Evolutionary conservation across 495 filamentous ascomycete species (phyloP).

Genomic region (Xylaria cubensis): DNA sequence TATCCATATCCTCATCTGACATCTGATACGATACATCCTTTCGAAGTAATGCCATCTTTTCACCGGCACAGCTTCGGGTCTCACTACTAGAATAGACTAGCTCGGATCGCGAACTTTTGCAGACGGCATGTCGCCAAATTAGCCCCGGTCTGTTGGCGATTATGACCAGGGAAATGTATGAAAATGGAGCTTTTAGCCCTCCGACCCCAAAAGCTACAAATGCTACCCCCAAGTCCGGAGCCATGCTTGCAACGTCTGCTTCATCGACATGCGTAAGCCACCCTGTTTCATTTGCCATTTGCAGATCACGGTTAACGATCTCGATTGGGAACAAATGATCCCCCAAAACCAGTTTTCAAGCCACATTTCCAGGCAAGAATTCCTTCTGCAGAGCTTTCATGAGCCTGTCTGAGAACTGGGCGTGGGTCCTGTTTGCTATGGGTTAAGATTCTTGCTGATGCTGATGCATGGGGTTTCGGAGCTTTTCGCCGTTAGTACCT

Average conservation of each 20-base stretch:
- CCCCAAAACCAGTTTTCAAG: too few relatives aligned
- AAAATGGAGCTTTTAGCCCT: too few relatives aligned
- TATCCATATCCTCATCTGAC: neutral
- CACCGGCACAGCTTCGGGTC: too few relatives aligned
- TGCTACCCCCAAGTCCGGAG: neutral
- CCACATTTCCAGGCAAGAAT: too few relatives aligned
- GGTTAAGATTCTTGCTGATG: neutral
- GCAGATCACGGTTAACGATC: neutral
- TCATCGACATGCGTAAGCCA: constrained; percentile 6
- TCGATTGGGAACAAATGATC: neutral
- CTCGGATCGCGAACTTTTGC: neutral
- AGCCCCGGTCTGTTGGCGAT: neutral
- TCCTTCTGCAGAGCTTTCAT: neutral
- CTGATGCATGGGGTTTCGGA: neutral
- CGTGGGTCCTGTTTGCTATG: too few relatives aligned
- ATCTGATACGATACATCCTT: neutral
- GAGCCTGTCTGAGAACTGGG: too few relatives aligned
- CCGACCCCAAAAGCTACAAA: too few relatives aligned
- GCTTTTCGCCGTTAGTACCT: neutral
- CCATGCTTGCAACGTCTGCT: neutral
- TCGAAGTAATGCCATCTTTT: too few relatives aligned
- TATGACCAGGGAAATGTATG: neutral
- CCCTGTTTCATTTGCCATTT: constrained; percentile 18
- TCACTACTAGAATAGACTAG: neutral
- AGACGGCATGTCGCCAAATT: neutral